Evolutionary conservation across 176 grass and related monocot genomes (phyloP).

Genomic region (Aegilops bicornis): DNA sequence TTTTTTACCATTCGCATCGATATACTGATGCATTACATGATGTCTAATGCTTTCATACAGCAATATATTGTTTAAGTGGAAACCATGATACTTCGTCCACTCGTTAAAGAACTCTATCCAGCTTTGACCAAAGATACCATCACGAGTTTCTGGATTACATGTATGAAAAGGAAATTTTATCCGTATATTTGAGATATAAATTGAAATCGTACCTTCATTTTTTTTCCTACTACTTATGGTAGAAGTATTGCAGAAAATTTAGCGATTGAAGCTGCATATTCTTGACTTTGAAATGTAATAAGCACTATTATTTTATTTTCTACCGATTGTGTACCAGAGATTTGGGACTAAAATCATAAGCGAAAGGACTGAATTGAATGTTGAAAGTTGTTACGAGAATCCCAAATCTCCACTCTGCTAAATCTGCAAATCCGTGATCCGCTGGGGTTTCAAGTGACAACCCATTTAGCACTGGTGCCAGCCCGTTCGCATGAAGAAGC

Average conservation of each 20-base stretch:
- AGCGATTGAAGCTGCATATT: background rate
- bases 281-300: background rate
- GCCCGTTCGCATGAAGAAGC: too few species aligned
- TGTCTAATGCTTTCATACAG: background rate
- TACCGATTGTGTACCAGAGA: background rate
- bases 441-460: too few species aligned
- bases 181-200: background rate
- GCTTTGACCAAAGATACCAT: background rate
- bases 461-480: too few species aligned
- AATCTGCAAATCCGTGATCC: too few species aligned
- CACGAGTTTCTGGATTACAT: background rate
- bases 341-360: background rate
- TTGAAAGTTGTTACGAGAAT: background rate
- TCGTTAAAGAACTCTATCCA: background rate
- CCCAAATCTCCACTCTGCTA: background rate
- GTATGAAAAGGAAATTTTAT: background rate
- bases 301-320: background rate
- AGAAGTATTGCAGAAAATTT: background rate
- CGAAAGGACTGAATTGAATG: background rate
- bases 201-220: background rate
- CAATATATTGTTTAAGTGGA: background rate
- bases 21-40: background rate
- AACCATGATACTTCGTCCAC: background rate
- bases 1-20: background rate
- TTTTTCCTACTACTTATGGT: background rate